A percentile compares a stretch with the other conserved stretches of the same genome.
Conservation (phyloP, 805 yeast genomes). For the Kuraishia molischiana region DNA sequence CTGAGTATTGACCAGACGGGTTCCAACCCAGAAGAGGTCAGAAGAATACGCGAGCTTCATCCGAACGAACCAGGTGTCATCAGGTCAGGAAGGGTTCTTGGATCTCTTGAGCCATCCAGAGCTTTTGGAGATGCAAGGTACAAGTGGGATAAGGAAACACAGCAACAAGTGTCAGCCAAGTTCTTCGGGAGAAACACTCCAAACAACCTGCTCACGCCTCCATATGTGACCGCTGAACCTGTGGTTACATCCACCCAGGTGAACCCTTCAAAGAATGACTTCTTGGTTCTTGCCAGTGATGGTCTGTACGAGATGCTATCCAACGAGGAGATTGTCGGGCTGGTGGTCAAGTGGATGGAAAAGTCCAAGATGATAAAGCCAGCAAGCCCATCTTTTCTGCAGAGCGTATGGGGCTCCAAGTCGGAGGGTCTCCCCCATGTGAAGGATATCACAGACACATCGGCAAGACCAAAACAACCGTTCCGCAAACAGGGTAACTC, state of each 20-base stretch:
- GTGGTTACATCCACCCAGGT: conserved; percentile 77
- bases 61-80: conserved; percentile 84
- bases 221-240: conserved; percentile 96
- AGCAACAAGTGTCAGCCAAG: conserved; percentile 60
- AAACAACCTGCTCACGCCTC: conserved; percentile 73
- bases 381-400: conserved; percentile 18
- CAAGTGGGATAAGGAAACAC: conserved; percentile 69
- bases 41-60: conserved; percentile 75
- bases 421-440: conserved; percentile 49
- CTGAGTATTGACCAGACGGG: conserved; percentile 92
- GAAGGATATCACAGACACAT: conserved; percentile 48
- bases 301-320: conserved; percentile 88
- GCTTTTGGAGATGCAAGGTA: conserved; percentile 97
- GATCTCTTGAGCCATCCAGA: conserved; percentile 89
- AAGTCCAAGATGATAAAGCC: conserved; percentile 52
- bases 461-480: conserved; percentile 60
- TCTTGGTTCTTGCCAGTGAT: conserved; percentile 87
- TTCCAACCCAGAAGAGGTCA: conserved; percentile 78
- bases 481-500: conserved; percentile 39
- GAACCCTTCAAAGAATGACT: conserved; percentile 63
- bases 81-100: conserved; percentile 82
- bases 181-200: conserved; percentile 79
- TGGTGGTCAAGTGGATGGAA: conserved; percentile 92
- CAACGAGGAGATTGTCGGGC: conserved; percentile 85
- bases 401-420: conserved; percentile 5